Base-by-base conservation (phyloP, 1,284 basidiomycete genomes). In the Omphalotus olearius region DNA sequence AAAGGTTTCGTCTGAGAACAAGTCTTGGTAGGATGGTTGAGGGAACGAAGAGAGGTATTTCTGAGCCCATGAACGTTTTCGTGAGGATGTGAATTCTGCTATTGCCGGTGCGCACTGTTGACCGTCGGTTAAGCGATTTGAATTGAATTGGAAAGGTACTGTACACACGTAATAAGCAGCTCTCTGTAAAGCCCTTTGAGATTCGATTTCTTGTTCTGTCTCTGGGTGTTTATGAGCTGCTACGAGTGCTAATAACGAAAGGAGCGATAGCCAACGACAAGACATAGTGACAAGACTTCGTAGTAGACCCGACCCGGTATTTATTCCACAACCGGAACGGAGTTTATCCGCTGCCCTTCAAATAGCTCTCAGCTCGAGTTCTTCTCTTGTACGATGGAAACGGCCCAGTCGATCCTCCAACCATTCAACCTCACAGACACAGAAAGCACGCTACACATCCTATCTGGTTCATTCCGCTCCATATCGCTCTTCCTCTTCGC, bases 141-240 rank as follows among this genome's bases (percentile, higher is more conserved):
- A 25, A 16, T 18, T 28, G 30, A 45, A 7, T 52, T 49, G 39
- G 50, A 48, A 28, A 17, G 16, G 17, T 33, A 40, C 17, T 4
- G n/a, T n/a, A 67, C 71, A 20, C 47, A 76, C 74, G 59, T 77
- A 72, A 54, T 75, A 77, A 5, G 76, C 75, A 25, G 76, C 75
- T 42, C 70, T 71, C 55, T 76, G 73, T 17, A 78, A 63, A 11
- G 67, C 68, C 18, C 74, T 64, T 54, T 77, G 70, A 9, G 74
- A 64, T 56, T 73, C 74, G 40, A 73, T 66, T 56, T 77, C 74
- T 54, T 72, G 60, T 1, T 67, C 64, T 0, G 71, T 71, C 54
- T 66, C 69, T 2, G 74, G 71, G 41, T 70, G 63, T 43, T 68
- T 68, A 59, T 78, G 76, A 6, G 71, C 74, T 1, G 52, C 39